phyloP scores from a whole-genome alignment of 1,284 basidiomycete genomes.

The Stygiomarasmius scandens region DNA sequence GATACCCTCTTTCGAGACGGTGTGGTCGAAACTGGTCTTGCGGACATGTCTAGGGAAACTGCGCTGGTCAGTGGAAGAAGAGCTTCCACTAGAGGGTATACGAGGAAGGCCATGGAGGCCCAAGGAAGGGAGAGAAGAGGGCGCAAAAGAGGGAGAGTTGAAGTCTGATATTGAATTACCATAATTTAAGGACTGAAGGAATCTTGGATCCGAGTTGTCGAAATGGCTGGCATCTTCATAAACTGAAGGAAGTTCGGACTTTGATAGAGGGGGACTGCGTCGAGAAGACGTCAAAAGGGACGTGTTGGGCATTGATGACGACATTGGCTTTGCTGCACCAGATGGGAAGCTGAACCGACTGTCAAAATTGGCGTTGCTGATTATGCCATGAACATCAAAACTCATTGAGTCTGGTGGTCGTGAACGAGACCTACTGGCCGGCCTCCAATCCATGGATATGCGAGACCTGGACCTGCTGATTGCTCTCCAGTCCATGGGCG shows the following conservation, averaged over 20 bases:
- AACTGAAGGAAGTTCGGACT: slow-evolving; percentile 53
- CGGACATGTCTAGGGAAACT: slow-evolving; percentile 79
- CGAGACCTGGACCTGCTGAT: slow-evolving; percentile 92
- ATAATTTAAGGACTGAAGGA: slow-evolving; percentile 35
- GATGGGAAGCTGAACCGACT: slow-evolving; percentile 31
- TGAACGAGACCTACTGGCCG: slow-evolving; percentile 73
- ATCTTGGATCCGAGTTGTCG: slow-evolving; percentile 31
- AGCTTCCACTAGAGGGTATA: slow-evolving; percentile 24
- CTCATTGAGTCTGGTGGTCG: slow-evolving; percentile 53
- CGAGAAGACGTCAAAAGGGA: slow-evolving; percentile 45
- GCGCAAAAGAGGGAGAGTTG: slow-evolving; percentile 58
- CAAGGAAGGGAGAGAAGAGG: slow-evolving; percentile 62
- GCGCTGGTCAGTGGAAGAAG: slow-evolving; percentile 18
- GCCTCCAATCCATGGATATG: slow-evolving; percentile 84
- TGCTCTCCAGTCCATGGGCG: slow-evolving; percentile 92
- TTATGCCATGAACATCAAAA: slow-evolving; percentile 43
- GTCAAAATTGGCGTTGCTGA: slow-evolving; percentile 36
- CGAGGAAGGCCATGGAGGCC: slow-evolving; percentile 43
- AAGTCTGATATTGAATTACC: slow-evolving; percentile 41
- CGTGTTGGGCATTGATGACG: slow-evolving; percentile 8
- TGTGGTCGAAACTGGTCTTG: slow-evolving; percentile 93
- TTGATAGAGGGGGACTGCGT: slow-evolving; percentile 47
- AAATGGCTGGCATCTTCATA: slow-evolving; percentile 51
- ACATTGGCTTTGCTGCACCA: slow-evolving; percentile 26
- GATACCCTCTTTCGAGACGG: slow-evolving; percentile 70